Percentiles rank a stretch among this genome's conserved stretches.
phyloP scores from a whole-genome alignment of 2,329 filamentous ascomycete species.

The Iodosphaeria phyllophila region DNA sequence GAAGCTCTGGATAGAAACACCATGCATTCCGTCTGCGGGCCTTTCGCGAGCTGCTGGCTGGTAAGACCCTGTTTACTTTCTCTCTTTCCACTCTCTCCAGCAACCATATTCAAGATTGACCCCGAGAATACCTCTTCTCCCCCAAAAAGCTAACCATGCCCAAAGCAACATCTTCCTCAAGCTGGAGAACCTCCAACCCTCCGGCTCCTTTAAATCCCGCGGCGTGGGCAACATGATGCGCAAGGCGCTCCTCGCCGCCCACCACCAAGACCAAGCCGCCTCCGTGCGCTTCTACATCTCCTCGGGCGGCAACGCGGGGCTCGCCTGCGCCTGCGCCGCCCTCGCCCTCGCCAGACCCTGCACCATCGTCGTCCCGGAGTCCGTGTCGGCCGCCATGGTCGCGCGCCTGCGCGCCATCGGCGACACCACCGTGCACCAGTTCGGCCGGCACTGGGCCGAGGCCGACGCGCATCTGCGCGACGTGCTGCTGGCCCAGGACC shows the following conservation, averaged over 20 bases:
- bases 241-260: constrained; percentile 13
- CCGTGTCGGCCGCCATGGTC: constrained; percentile 51
- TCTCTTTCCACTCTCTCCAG: constrained; percentile 3
- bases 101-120: not conserved
- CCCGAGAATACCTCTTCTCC: constrained; percentile 1
- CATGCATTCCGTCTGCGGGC: constrained; percentile 45
- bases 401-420: constrained; percentile 51
- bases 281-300: constrained; percentile 58
- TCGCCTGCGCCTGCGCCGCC: constrained; percentile 63
- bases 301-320: constrained; percentile 68
- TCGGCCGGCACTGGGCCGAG: constrained; percentile 48
- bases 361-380: constrained; percentile 56
- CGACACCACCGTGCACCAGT: constrained; percentile 46
- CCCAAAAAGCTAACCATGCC: not conserved
- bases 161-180: constrained; percentile 66
- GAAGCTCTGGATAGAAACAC: constrained; percentile 52
- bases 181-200: constrained; percentile 69
- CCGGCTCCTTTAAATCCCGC: constrained; percentile 71
- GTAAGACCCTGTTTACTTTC: too few relatives aligned
- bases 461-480: constrained; percentile 49
- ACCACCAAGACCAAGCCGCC: constrained; percentile 10
- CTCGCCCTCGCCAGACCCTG: constrained; percentile 41
- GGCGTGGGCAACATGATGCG: constrained; percentile 57
- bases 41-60: constrained; percentile 56
- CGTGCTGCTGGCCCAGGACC: constrained; percentile 32